Evolutionary conservation across 2,329 filamentous ascomycete species (phyloP).

Genomic region (Sporothrix inflata): DNA sequence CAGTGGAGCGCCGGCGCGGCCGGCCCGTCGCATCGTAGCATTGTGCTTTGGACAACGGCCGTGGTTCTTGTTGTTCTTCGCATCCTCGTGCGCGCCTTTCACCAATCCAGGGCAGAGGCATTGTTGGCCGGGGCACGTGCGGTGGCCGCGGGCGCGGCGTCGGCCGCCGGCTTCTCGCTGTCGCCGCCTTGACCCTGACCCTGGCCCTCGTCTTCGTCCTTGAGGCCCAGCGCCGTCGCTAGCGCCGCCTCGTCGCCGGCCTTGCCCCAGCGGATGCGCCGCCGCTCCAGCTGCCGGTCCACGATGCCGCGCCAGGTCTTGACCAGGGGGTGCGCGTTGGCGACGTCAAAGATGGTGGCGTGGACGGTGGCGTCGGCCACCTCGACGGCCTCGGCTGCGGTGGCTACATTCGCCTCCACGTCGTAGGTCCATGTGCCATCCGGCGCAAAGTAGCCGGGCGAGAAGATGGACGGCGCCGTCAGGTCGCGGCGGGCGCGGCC

Average conservation of each 20-base stretch:
- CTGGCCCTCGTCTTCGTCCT: conserved; percentile 23
- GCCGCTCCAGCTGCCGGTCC: conserved; percentile 44
- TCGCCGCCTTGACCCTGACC: not conserved
- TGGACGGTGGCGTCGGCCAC: conserved; percentile 36
- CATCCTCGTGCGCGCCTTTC: not conserved
- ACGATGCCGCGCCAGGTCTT: conserved; percentile 60
- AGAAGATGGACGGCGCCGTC: conserved; percentile 65
- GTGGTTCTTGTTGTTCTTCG: not conserved
- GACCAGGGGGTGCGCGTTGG: conserved; percentile 68
- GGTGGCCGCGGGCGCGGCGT: not conserved
- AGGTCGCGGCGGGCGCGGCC: conserved; percentile 62
- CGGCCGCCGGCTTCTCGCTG: not conserved
- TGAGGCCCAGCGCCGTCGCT: conserved; percentile 30
- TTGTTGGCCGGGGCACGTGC: conserved; percentile 16
- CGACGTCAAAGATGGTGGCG: conserved; percentile 63
- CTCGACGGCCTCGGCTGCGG: conserved; percentile 38
- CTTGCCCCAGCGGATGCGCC: conserved; percentile 29
- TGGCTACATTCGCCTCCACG: conserved; percentile 45
- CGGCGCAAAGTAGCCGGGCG: conserved; percentile 64
- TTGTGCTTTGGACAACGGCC: not conserved
- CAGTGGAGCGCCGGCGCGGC: not conserved
- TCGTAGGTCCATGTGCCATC: conserved; percentile 74
- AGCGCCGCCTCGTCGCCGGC: conserved; percentile 26
- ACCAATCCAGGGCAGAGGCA: conserved; percentile 29
- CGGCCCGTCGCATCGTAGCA: not conserved